Evolutionary conservation across 345 rosid genomes (phyloP), one percentile per base, ranked within the genome.

Genomic region (Heritiera littoralis): DNA sequence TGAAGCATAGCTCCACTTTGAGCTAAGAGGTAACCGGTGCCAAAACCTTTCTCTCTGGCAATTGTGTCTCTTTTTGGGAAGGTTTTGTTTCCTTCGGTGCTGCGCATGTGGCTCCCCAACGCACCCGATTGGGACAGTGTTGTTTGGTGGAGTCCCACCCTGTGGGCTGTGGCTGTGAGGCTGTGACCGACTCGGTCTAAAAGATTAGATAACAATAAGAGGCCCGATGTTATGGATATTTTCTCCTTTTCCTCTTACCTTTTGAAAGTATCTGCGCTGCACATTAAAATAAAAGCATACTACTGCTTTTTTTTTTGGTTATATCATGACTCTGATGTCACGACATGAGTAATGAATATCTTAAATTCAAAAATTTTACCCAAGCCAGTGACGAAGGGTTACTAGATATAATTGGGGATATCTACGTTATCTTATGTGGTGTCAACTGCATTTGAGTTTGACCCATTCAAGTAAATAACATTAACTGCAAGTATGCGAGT

Each of bases 81-180:
- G 20, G 9, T 6, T 38, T 66, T 66, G 45, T 9, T 40, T 43
- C 1, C 30, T 41, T 66, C 30, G 15, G 9, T 66, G 18, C 72
- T 1, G 51, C 17, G 72, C 72, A 41, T 48, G 74, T 70, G 74
- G 58, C n/a, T 70, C n/a, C 56, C 58, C 38, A 70, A 23, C 58
- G 48, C 74, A 70, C 20, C 10, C 38, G 58, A 70, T 48, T 70
- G 40, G 40, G 58, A 70, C 74, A 20, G 38, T 46, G 58, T 48
- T 20, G 40, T 17, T 15, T 1, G 5, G 55, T n/a, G 54, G 54
- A 3, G 51, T 43, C 54, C 73, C 54, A 40, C 58, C 23, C 9
- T 23, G 28, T 23, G 28, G 28, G 28, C 28, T 23, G 28, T 23
- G 28, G 28, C 28, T 23, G 28, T 0, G 28, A 23, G 28, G 0